A percentile compares a stretch with the other conserved stretches of the same genome.
phyloP scores from a whole-genome alignment of 495 filamentous ascomycete genomes.

The Penicillium pancosmium region DNA sequence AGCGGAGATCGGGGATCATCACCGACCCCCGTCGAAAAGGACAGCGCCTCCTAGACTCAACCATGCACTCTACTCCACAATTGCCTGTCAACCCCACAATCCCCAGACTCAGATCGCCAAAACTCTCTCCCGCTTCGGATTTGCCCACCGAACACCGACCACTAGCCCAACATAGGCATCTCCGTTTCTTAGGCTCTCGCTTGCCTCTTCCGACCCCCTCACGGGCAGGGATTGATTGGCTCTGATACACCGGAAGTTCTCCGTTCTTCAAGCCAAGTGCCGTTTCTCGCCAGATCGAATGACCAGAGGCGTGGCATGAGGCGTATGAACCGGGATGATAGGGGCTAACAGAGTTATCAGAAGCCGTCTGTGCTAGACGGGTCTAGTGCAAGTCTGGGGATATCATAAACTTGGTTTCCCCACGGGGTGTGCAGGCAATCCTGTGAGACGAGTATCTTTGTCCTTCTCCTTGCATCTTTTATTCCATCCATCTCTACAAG shows the following conservation, averaged over 20 bases:
- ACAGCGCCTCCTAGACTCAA: not conserved
- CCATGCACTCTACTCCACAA: not conserved
- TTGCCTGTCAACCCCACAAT: not conserved
- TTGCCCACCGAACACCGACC: conserved; percentile 33
- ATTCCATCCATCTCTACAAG: not conserved
- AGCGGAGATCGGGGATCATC: conserved; percentile 37
- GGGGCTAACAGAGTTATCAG: conserved; percentile 2
- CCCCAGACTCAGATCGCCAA: conserved; percentile 6
- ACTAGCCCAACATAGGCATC: conserved; percentile 8
- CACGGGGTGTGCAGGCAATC: conserved; percentile 34
- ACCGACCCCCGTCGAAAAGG: conserved; percentile 22
- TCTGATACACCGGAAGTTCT: conserved; percentile 20
- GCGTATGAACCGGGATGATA: conserved; percentile 8
- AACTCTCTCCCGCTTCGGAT: conserved; percentile 12
- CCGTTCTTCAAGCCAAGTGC: conserved; percentile 14
- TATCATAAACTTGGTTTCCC: conserved; percentile 31
- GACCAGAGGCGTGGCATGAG: conserved; percentile 1
- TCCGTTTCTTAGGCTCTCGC: conserved; percentile 6
- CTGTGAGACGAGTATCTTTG: not conserved
- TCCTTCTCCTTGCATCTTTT: not conserved
- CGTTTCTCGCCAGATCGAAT: conserved; percentile 7
- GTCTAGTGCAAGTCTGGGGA: conserved; percentile 13
- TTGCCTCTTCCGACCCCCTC: conserved; percentile 2
- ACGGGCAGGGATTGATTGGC: conserved; percentile 15
- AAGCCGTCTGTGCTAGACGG: conserved; percentile 8